phyloP scores from a whole-genome alignment of 2,329 filamentous ascomycete species.

The Talaromyces sp. region DNA sequence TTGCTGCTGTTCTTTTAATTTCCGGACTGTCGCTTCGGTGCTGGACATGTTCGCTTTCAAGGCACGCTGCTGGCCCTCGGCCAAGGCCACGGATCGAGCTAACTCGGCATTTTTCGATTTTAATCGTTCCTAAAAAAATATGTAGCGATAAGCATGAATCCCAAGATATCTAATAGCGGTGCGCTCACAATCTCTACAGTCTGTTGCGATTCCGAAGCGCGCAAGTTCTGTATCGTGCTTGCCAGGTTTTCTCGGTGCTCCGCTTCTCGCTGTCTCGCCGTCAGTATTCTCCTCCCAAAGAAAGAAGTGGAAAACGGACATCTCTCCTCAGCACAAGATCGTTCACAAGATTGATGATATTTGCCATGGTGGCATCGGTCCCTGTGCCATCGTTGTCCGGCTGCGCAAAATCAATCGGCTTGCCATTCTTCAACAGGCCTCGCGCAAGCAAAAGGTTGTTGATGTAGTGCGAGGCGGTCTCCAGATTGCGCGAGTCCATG shows the following conservation, averaged over 20 bases:
- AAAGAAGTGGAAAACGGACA: constrained; percentile 47
- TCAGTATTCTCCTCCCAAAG: constrained; percentile 8
- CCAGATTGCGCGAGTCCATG: constrained; percentile 47
- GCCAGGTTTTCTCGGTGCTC: constrained; percentile 81
- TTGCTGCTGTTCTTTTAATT: constrained; percentile 76
- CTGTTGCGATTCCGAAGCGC: constrained; percentile 68
- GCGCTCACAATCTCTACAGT: constrained; percentile 58
- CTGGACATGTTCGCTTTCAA: constrained; percentile 64
- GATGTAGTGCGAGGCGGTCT: constrained; percentile 58
- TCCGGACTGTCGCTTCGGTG: constrained; percentile 66
- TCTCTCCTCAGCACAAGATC: constrained; percentile 87
- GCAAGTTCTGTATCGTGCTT: constrained; percentile 67
- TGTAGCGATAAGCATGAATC: neutral
- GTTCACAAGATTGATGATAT: constrained; percentile 88
- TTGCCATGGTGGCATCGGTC: constrained; percentile 66
- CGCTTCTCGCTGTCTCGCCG: constrained; percentile 64
- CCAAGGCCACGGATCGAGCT: constrained; percentile 49
- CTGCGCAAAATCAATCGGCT: constrained; percentile 69
- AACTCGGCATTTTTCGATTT: constrained; percentile 52
- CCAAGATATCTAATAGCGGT: constrained; percentile 9
- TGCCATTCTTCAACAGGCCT: constrained; percentile 54
- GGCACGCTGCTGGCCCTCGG: constrained; percentile 65
- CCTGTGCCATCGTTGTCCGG: constrained; percentile 53
- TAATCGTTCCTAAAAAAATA: constrained; percentile 42
- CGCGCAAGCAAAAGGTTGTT: constrained; percentile 62